Evolutionary conservation across 73 alveolate genomes (phyloP), one percentile per base, ranked within the genome.

Genomic region (Blepharisma japonicum): DNA sequence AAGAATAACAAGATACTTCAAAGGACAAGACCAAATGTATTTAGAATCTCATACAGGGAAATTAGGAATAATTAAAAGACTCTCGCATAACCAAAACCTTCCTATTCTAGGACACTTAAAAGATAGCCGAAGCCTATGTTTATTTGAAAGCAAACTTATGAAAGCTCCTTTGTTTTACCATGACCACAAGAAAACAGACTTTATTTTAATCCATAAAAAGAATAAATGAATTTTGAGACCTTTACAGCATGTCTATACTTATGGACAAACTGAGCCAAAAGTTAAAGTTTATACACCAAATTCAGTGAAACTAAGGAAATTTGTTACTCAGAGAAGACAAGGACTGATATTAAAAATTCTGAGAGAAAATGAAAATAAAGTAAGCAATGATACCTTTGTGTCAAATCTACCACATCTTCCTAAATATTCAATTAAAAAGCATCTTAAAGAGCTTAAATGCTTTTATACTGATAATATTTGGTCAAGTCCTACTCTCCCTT

Each of bases 181-280:
- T 71, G 90, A 92, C 79, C 78, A 88, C 39, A 86, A 81, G 67
- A 27, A 54, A 7, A 90, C 83, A 71, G 98, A 96, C 81, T 96
- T 96, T 85, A 74, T 96, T 49, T 87, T 95, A 9, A 91, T 96
- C 5, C 71, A 92, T 49, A 90, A 87, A n/a, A 83, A 82, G 77
- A 94, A 88, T 71, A 85, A 83, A 45, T 91, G 93, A 77, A 82
- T 83, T 54, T 83, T 93, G 21, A 81, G 99, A 56, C 97, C 96
- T 77, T 83, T 97, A 21, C 91, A 91, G 38, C 91, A 94, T 71
- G 82, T 92, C 70, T 97, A 95, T 55, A 83, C 94, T 6, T 95
- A 95, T 68, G 99, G 99, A 21, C 92, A 97, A 82, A 89, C 84
- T 71, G 99, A 97, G 79, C 99, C 99, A 5, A 91, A 93, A 77